phyloP scores from a whole-genome alignment of 495 filamentous ascomycete species.

The Jackrogersella minutella region DNA sequence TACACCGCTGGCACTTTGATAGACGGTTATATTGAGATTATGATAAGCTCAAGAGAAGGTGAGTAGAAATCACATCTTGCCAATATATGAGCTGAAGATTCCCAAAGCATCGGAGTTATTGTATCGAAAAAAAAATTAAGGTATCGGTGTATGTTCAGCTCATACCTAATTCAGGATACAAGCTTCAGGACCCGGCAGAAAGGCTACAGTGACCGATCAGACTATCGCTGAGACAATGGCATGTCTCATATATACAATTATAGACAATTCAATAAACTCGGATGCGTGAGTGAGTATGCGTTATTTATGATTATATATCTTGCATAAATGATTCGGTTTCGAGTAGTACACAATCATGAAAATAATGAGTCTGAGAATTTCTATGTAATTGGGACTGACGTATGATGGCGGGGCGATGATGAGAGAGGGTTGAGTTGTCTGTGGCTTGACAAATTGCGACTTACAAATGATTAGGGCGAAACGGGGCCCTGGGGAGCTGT shows the following conservation, averaged over 20 bases:
- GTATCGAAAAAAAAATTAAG: background rate
- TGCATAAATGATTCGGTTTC: constrained; percentile 31
- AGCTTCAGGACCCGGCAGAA: background rate
- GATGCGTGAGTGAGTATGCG: background rate
- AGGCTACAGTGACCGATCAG: background rate
- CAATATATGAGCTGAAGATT: background rate
- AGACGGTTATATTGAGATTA: background rate
- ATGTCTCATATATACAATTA: constrained; percentile 19
- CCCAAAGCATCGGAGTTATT: background rate
- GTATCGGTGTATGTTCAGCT: background rate
- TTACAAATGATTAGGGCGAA: background rate
- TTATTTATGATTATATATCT: constrained; percentile 3
- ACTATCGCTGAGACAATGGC: constrained; percentile 11
- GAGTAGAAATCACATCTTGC: background rate
- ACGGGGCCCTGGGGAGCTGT: too few species aligned
- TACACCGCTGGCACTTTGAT: constrained; percentile 3
- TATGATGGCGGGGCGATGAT: constrained; percentile 31
- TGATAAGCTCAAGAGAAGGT: background rate
- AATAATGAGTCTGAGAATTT: background rate
- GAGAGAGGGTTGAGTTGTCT: constrained; percentile 15
- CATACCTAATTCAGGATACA: background rate
- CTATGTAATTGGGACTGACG: constrained; percentile 2
- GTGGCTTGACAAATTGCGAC: constrained; percentile 30
- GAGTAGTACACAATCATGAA: constrained; percentile 15
- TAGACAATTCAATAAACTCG: constrained; percentile 3